Percentiles rank a stretch among this genome's conserved stretches.
These are phyloP conservation scores for Rhizopus stolonifer DNA, from an alignment of 371 early-diverging fungal species.

Conservation along the genomic window DNA sequence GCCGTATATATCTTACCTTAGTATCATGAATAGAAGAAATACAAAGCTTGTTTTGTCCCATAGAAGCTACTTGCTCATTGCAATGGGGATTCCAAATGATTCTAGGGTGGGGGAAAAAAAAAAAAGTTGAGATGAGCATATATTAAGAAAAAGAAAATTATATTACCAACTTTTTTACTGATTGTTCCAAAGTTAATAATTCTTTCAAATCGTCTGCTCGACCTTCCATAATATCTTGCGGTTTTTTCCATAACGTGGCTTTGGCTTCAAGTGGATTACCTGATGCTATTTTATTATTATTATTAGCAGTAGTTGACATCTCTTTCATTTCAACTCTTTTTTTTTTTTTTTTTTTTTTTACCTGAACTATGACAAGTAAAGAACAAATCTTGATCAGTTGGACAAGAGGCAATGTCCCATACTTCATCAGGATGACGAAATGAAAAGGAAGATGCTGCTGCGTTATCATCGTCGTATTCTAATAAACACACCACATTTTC, in stretches of 20 bases:
- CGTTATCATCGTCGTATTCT: conserved; percentile 72
- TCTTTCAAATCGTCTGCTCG: neutral
- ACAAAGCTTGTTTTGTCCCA: conserved; percentile 21
- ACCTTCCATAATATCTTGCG: neutral
- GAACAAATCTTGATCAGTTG: conserved; percentile 59
- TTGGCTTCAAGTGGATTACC: conserved; percentile 28
- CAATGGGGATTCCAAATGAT: conserved; percentile 40
- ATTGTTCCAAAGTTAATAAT: conserved; percentile 14
- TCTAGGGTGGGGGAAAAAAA: conserved; percentile 13
- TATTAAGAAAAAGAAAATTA: neutral
- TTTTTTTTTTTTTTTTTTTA: no score
- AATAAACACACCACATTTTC: conserved; percentile 66
- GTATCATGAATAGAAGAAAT: conserved; percentile 16
- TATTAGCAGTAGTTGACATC: neutral
- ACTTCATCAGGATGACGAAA: conserved; percentile 75
- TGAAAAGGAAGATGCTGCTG: conserved; percentile 57
- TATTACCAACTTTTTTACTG: conserved; percentile 17
- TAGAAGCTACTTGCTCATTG: conserved; percentile 23
- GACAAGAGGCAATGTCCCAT: conserved; percentile 67
- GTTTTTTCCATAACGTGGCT: conserved; percentile 39
- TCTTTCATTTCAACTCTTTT: no score
- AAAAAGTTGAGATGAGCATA: neutral
- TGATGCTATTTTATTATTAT: conserved; percentile 16
- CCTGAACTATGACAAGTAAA: conserved; percentile 64
- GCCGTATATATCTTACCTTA: neutral